A percentile compares a stretch with the other conserved stretches of the same genome.
phyloP scores from a whole-genome alignment of 441 rosid genomes.

The Erodium trifolium region DNA sequence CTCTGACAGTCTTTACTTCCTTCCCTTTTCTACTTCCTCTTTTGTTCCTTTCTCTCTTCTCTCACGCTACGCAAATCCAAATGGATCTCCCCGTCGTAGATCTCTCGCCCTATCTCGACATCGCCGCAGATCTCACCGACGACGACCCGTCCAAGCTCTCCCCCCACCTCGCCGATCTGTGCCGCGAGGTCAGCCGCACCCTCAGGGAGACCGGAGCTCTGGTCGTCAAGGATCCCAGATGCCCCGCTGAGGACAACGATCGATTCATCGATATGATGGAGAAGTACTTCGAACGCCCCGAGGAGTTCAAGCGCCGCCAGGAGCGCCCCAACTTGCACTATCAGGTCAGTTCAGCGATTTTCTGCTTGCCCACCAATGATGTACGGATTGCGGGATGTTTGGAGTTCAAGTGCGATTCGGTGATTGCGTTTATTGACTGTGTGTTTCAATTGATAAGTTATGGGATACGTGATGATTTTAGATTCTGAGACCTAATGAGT shows the following conservation, averaged over 20 bases:
- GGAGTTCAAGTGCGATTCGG: no score
- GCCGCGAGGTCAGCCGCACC: conserved; percentile 20
- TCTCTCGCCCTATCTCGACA: conserved; percentile 19
- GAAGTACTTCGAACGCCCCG: conserved; percentile 2
- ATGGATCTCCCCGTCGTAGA: conserved; percentile 25
- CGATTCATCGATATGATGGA: conserved; percentile 15
- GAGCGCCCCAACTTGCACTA: conserved; percentile 5
- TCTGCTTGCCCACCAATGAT: neutral
- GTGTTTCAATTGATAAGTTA: no score
- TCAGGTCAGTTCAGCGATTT: neutral
- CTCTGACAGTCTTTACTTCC: neutral
- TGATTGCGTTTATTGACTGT: no score
- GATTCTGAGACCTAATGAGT: no score
- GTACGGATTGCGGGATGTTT: no score
- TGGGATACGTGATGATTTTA: no score
- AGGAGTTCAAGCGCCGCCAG: conserved; percentile 4
- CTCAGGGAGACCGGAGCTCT: conserved; percentile 24
- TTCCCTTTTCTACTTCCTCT: neutral
- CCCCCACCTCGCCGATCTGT: conserved; percentile 9
- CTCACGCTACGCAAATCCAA: neutral
- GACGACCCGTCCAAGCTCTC: conserved; percentile 5
- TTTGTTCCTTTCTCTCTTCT: conserved; percentile 3
- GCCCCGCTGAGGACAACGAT: conserved; percentile 25
- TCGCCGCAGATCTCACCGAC: neutral
- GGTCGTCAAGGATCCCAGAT: conserved; percentile 25